Percentiles rank a stretch among this genome's conserved stretches.
Conservation (phyloP, 2,329 filamentous ascomycete genomes). For the Claviceps sp. region DNA sequence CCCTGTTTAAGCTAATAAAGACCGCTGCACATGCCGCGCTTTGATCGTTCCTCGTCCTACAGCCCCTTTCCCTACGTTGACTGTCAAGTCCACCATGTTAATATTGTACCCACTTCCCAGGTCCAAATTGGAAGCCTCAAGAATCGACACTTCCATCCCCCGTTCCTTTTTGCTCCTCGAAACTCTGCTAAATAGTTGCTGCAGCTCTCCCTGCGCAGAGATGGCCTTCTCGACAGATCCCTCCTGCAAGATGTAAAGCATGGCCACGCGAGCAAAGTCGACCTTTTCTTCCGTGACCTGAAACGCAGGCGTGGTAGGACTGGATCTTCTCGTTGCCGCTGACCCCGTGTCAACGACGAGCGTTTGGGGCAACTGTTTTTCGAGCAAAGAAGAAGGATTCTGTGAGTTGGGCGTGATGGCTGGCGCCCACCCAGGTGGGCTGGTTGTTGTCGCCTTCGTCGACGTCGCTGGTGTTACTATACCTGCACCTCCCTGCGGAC, state of each 20-base stretch:
- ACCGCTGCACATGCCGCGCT: constrained; percentile 3
- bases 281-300: constrained; percentile 39
- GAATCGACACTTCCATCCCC: constrained; percentile 21
- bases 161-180: constrained; percentile 15
- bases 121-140: constrained; percentile 26
- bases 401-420: neutral
- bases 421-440: neutral
- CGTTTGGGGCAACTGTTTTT: neutral
- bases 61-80: constrained; percentile 23
- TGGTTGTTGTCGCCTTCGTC: neutral
- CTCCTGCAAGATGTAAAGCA: constrained; percentile 49
- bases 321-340: neutral
- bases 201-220: constrained; percentile 38
- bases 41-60: constrained; percentile 15
- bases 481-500: neutral
- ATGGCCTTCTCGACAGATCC: constrained; percentile 36
- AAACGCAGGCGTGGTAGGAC: constrained; percentile 20
- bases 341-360: neutral
- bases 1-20: neutral
- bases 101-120: constrained; percentile 32
- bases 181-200: constrained; percentile 38
- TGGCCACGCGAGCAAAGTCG: constrained; percentile 50
- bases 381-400: neutral
- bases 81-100: constrained; percentile 33
- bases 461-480: neutral